Conservation (phyloP, 2,329 filamentous ascomycete species). For the Dichotomopilus funicola region DNA sequence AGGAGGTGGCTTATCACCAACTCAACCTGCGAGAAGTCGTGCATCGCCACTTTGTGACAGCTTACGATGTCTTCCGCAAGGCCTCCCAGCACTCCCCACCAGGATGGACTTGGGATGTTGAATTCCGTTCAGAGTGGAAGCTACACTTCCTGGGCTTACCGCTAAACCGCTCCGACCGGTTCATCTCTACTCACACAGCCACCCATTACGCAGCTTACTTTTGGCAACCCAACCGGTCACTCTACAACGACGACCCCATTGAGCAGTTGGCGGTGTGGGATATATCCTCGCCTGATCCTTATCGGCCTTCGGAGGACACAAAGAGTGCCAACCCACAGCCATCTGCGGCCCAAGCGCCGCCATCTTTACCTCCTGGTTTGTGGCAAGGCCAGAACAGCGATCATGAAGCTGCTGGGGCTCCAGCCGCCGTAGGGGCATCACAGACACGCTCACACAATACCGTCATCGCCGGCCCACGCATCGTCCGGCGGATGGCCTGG, state of each 20-base stretch:
- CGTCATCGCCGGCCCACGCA: slow-evolving; percentile 30
- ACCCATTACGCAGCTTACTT: slow-evolving; percentile 57
- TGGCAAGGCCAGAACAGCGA: slow-evolving; percentile 14
- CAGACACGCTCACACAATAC: slow-evolving; percentile 2
- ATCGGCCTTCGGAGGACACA: slow-evolving; percentile 46
- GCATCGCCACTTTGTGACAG: slow-evolving; percentile 54
- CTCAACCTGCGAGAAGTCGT: slow-evolving; percentile 45
- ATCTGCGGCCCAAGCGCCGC: slow-evolving; percentile 16
- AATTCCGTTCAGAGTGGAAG: slow-evolving; percentile 53
- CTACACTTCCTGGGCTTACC: slow-evolving; percentile 52
- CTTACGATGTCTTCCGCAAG: slow-evolving; percentile 42
- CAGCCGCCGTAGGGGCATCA: background rate
- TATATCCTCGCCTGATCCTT: slow-evolving; percentile 42
- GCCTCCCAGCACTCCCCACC: background rate
- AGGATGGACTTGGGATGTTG: slow-evolving; percentile 36
- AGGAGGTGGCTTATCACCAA: slow-evolving; percentile 44
- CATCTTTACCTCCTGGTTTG: slow-evolving; percentile 17
- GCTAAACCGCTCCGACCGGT: slow-evolving; percentile 50
- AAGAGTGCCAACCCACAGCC: slow-evolving; percentile 32
- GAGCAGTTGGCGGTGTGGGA: slow-evolving; percentile 56
- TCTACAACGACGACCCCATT: slow-evolving; percentile 50
- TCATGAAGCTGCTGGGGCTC: background rate
- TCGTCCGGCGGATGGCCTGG: slow-evolving; percentile 45
- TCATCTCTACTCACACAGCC: slow-evolving; percentile 54
- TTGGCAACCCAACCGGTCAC: slow-evolving; percentile 52